Conservation (phyloP, 2,329 filamentous ascomycete genomes). For the Pseudogymnoascus sp. region DNA sequence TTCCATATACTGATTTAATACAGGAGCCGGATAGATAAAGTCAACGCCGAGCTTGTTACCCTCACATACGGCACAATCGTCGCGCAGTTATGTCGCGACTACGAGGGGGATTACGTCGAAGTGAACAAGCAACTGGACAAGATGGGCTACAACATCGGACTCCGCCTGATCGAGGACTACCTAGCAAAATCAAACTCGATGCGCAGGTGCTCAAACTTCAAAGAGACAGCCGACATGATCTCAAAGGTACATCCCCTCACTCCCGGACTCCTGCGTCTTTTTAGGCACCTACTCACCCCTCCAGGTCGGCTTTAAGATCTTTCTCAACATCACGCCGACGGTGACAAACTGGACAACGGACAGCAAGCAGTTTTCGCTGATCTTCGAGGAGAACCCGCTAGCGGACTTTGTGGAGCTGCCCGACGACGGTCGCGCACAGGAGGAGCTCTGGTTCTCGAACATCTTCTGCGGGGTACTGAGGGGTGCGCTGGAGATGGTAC, state of each 20-base stretch:
- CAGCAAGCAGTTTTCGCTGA: slow-evolving; percentile 89
- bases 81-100: slow-evolving; percentile 92
- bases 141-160: slow-evolving; percentile 98
- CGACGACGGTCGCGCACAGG: slow-evolving; percentile 89
- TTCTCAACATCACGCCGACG: slow-evolving; percentile 89
- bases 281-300: background rate
- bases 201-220: slow-evolving; percentile 85
- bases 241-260: slow-evolving; percentile 57
- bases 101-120: slow-evolving; percentile 85
- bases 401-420: slow-evolving; percentile 97
- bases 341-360: slow-evolving; percentile 95
- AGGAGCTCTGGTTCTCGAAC: slow-evolving; percentile 98
- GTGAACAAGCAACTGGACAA: slow-evolving; percentile 97
- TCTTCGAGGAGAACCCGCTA: slow-evolving; percentile 95
- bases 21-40: slow-evolving; percentile 92
- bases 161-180: slow-evolving; percentile 95
- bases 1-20: slow-evolving; percentile 25
- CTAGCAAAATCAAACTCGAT: slow-evolving; percentile 88
- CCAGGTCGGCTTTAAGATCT: slow-evolving; percentile 97
- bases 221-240: slow-evolving; percentile 95
- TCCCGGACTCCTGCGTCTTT: background rate
- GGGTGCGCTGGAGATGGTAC: slow-evolving; percentile 94
- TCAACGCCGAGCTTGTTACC: slow-evolving; percentile 95
- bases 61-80: slow-evolving; percentile 98
- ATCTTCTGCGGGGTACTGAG: slow-evolving; percentile 89